These are phyloP conservation scores for Byssoonygena ceratinophila DNA, from an alignment of 2,329 filamentous ascomycete species.

Conservation along the genomic window DNA sequence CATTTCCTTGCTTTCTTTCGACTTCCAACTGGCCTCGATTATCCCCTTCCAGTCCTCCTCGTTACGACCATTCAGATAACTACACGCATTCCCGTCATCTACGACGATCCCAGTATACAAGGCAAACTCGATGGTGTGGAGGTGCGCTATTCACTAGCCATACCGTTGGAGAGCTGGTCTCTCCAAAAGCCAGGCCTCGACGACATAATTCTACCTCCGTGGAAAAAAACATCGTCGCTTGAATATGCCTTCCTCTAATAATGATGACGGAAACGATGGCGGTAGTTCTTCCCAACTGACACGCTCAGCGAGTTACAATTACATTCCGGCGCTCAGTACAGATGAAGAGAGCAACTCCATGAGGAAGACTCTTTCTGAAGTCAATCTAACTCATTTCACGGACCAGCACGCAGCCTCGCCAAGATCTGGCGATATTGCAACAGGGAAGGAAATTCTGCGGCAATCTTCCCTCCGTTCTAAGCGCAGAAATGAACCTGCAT, in stretches of 20 bases:
- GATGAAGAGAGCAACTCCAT: slow-evolving; percentile 30
- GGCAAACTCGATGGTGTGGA: slow-evolving; percentile 5
- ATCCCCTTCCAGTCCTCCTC: neutral
- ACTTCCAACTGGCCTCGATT: neutral
- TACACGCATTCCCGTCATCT: neutral
- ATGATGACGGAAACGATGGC: slow-evolving; percentile 20
- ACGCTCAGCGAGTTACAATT: slow-evolving; percentile 50
- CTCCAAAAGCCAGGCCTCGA: slow-evolving; percentile 20
- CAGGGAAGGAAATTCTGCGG: slow-evolving; percentile 35
- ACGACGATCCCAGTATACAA: neutral
- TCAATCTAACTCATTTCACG: slow-evolving; percentile 34
- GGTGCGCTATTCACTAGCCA: neutral
- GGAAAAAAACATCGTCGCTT: too few relatives aligned
- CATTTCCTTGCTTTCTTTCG: neutral
- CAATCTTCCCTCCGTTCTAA: slow-evolving; percentile 31
- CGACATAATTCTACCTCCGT: too few relatives aligned
- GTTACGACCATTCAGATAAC: neutral
- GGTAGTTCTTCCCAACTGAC: slow-evolving; percentile 29
- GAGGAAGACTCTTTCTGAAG: slow-evolving; percentile 43
- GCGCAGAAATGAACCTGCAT: slow-evolving; percentile 17
- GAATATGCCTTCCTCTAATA: slow-evolving; percentile 28
- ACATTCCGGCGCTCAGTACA: slow-evolving; percentile 37
- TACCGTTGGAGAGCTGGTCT: slow-evolving; percentile 35
- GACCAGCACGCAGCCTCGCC: slow-evolving; percentile 24
- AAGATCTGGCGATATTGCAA: slow-evolving; percentile 28